These are phyloP conservation scores for Backusella tarrabulga DNA, from an alignment of 192 early-diverging fungal genomes.

Conservation along the genomic window DNA sequence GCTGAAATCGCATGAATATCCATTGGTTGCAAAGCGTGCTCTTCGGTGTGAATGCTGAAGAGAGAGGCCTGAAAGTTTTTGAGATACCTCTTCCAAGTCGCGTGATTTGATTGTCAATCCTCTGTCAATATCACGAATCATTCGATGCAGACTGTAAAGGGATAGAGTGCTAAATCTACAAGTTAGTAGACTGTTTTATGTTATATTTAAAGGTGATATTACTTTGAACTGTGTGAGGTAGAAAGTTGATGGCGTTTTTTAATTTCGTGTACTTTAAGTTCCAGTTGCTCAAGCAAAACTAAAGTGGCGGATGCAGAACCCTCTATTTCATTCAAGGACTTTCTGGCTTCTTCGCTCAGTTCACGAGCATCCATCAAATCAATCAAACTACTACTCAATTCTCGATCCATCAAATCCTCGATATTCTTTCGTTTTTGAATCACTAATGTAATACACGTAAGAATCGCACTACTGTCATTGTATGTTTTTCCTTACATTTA, in stretches of 20 bases:
- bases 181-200: not conserved
- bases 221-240: not conserved
- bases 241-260: not conserved
- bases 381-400: not conserved
- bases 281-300: not conserved
- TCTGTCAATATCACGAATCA: conserved; percentile 12
- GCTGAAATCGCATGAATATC: not conserved
- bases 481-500: not conserved
- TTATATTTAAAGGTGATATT: not conserved
- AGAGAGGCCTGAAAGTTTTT: not conserved
- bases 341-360: not conserved
- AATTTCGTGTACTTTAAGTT: conserved; percentile 4
- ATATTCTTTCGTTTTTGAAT: conserved; percentile 1
- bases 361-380: conserved; percentile 3
- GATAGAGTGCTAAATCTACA: not conserved
- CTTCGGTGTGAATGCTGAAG: not conserved
- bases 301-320: not conserved
- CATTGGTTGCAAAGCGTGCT: not conserved
- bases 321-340: not conserved
- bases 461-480: not conserved
- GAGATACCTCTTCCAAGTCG: conserved; percentile 3
- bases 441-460: not conserved
- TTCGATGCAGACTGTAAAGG: conserved; percentile 14
- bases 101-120: not conserved
- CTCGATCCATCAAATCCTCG: not conserved